Percentiles rank a stretch among this genome's conserved stretches.
These are phyloP conservation scores for Solanum chiquidenum DNA, from an alignment of 257 asterid species.

Conservation along the genomic window DNA sequence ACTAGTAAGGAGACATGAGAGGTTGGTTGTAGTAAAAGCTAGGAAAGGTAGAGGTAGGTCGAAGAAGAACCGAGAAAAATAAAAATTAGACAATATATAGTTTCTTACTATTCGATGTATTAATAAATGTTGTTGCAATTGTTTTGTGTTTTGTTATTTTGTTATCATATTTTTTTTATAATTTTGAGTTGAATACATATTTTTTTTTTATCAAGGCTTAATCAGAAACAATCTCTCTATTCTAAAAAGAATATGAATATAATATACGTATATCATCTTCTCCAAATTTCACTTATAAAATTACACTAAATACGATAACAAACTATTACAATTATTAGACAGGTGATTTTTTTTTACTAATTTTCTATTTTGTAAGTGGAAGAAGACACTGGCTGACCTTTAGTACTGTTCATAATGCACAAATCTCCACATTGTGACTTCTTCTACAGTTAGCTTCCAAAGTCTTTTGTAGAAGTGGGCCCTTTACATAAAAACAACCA, in stretches of 20 bases:
- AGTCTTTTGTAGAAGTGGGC: not conserved
- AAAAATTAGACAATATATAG: too few relatives aligned
- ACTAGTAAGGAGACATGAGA: not conserved
- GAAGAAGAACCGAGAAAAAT: too few relatives aligned
- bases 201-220: not conserved
- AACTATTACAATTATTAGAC: too few relatives aligned
- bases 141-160: too few relatives aligned
- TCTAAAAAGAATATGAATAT: too few relatives aligned
- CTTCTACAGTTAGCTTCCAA: not conserved
- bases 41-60: too few relatives aligned
- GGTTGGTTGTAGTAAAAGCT: not conserved
- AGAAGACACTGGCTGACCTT: not conserved
- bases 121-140: not conserved
- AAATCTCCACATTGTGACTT: conserved; percentile 2
- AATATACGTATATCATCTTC: too few relatives aligned
- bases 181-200: not conserved
- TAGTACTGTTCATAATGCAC: not conserved
- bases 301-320: not conserved
- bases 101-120: not conserved
- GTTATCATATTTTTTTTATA: too few relatives aligned
- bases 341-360: not conserved
- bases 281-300: too few relatives aligned
- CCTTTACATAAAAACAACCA: not conserved
- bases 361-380: not conserved
- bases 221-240: not conserved